Percentiles rank a stretch among this genome's conserved stretches.
phyloP scores from a whole-genome alignment of 768 basidiomycete genomes.

The Lactarius hatsudake region DNA sequence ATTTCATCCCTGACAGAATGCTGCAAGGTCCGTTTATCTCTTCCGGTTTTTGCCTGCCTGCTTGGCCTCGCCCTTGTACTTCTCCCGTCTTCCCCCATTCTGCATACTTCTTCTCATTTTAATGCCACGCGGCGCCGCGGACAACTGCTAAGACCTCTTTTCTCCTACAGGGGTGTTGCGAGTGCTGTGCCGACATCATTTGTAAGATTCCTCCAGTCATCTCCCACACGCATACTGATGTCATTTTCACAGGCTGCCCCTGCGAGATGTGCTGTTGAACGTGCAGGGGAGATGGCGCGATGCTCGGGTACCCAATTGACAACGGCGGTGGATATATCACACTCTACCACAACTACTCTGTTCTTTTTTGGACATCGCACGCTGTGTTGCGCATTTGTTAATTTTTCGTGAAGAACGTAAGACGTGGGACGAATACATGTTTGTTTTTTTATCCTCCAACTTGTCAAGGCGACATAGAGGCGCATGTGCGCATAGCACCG shows the following conservation, averaged over 20 bases:
- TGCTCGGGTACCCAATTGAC: not conserved
- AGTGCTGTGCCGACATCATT: conserved; percentile 64
- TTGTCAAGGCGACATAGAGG: not conserved
- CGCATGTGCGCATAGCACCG: too few relatives aligned
- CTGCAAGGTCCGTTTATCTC: conserved; percentile 54
- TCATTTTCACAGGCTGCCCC: conserved; percentile 55
- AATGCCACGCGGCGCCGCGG: not conserved
- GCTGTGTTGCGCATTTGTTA: not conserved
- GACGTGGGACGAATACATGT: not conserved
- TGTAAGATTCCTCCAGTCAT: conserved; percentile 46
- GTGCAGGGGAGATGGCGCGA: not conserved
- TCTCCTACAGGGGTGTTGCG: conserved; percentile 58
- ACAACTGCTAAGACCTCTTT: not conserved
- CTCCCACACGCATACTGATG: conserved; percentile 8
- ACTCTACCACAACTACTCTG: not conserved
- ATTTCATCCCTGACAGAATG: conserved; percentile 45
- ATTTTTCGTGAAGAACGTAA: not conserved
- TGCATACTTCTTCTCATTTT: not conserved
- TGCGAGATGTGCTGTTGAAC: conserved; percentile 73
- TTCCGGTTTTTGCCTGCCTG: not conserved
- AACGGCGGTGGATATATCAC: not conserved
- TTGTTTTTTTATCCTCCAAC: not conserved
- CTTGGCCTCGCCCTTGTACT: not conserved
- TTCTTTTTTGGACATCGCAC: not conserved
- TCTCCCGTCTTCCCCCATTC: not conserved